These are phyloP conservation scores for Trichoderma parareesei DNA, from an alignment of 495 filamentous ascomycete genomes.

Conservation along the genomic window DNA sequence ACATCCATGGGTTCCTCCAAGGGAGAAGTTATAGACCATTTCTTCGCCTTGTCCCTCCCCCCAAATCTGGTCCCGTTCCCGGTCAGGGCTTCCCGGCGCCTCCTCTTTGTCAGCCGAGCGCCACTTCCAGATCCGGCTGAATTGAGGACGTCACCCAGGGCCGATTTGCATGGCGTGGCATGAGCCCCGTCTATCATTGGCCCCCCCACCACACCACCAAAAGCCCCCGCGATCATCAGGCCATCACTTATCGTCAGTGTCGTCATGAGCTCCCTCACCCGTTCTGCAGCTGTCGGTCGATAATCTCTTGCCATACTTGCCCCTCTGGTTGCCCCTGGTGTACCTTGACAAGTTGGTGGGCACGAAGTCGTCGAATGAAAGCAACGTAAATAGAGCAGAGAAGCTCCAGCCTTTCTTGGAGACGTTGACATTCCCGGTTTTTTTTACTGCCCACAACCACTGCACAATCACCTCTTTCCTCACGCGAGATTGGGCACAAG, in stretches of 20 bases:
- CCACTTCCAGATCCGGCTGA: neutral
- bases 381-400: too few species aligned
- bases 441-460: too few species aligned
- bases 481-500: neutral
- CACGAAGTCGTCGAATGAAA: neutral
- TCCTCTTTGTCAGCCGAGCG: neutral
- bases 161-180: neutral
- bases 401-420: too few species aligned
- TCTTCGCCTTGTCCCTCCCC: neutral
- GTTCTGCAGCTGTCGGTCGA: slow-evolving; percentile 4
- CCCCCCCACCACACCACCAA: neutral
- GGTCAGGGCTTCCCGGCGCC: neutral
- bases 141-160: neutral
- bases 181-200: neutral
- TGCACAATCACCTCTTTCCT: too few species aligned
- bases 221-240: slow-evolving; percentile 7
- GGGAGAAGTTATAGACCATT: neutral
- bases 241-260: neutral
- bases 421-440: too few species aligned
- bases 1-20: neutral
- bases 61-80: neutral
- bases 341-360: neutral
- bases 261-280: slow-evolving; percentile 3
- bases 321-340: neutral
- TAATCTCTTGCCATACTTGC: neutral